Conservation (phyloP, 164 flowering plant species). For the Cinnamomum chago region DNA sequence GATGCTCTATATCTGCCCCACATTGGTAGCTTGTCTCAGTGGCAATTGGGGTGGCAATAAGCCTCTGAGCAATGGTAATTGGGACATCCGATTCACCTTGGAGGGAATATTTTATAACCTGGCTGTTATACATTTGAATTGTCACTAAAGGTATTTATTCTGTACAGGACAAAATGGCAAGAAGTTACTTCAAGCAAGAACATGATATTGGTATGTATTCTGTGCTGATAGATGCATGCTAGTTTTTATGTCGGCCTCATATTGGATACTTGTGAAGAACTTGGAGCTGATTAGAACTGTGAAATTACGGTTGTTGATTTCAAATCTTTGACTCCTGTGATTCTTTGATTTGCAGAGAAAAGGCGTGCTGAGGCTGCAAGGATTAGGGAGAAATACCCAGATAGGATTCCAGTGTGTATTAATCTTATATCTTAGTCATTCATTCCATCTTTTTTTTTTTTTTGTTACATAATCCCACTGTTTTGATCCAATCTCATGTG, state of each 20-base stretch:
- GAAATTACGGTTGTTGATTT: constrained; percentile 35
- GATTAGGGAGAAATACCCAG: constrained; percentile 46
- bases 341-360: constrained; percentile 4
- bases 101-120: not conserved
- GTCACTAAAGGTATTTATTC: not conserved
- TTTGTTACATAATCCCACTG: no score
- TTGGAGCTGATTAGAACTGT: not conserved
- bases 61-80: not conserved
- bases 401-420: constrained; percentile 78
- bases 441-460: not conserved
- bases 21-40: not conserved
- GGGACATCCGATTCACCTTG: not conserved
- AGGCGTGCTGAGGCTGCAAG: constrained; percentile 17
- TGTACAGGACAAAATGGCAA: constrained; percentile 34
- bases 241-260: not conserved
- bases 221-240: not conserved
- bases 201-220: constrained; percentile 64
- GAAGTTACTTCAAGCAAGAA: constrained; percentile 82
- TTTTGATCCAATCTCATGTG: no score
- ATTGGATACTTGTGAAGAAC: not conserved
- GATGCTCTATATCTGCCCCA: not conserved
- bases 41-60: not conserved
- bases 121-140: not conserved
- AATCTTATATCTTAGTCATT: not conserved
- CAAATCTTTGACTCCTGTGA: not conserved